Percentiles rank a stretch among this genome's conserved stretches.
These are phyloP conservation scores for Crotalaria pallida DNA, from an alignment of 306 rosid species.

Conservation along the genomic window DNA sequence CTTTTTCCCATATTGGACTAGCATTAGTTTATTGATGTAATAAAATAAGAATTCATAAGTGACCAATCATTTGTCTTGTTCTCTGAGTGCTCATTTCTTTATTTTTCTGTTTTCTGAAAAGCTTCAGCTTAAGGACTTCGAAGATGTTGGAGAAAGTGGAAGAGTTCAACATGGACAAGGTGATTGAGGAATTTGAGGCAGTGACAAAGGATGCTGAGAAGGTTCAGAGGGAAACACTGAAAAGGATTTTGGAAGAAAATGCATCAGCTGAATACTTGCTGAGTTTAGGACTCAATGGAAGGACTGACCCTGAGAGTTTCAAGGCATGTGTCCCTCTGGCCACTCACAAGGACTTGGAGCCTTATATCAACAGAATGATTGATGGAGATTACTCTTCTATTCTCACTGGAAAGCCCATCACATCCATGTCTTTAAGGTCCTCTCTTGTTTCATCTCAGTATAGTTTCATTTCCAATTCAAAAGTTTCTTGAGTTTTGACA, in stretches of 20 bases:
- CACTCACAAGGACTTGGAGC: slow-evolving; percentile 63
- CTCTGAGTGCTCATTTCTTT: background rate
- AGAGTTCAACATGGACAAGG: slow-evolving; percentile 52
- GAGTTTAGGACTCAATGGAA: slow-evolving; percentile 59
- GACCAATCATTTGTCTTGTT: background rate
- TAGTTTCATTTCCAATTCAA: background rate
- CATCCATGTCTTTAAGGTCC: slow-evolving; percentile 72
- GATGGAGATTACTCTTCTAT: slow-evolving; percentile 64
- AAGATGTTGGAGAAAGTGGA: slow-evolving; percentile 72
- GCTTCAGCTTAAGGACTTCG: slow-evolving; percentile 21
- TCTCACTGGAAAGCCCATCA: slow-evolving; percentile 83
- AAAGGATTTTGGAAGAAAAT: slow-evolving; percentile 68
- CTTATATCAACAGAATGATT: slow-evolving; percentile 58
- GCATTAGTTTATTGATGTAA: background rate
- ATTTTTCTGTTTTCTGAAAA: background rate
- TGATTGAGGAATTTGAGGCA: slow-evolving; percentile 70
- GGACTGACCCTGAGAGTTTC: slow-evolving; percentile 77
- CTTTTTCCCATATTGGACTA: background rate
- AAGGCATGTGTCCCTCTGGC: slow-evolving; percentile 72
- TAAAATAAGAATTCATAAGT: background rate
- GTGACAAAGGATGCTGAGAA: slow-evolving; percentile 65
- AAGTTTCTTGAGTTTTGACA: slow-evolving; percentile 4
- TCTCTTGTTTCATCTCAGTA: background rate
- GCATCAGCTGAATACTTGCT: slow-evolving; percentile 72
- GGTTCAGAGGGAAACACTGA: slow-evolving; percentile 63